Evolutionary conservation across 2,329 filamentous ascomycete genomes (phyloP).

Genomic region (Aspergillus eucalypticola): DNA sequence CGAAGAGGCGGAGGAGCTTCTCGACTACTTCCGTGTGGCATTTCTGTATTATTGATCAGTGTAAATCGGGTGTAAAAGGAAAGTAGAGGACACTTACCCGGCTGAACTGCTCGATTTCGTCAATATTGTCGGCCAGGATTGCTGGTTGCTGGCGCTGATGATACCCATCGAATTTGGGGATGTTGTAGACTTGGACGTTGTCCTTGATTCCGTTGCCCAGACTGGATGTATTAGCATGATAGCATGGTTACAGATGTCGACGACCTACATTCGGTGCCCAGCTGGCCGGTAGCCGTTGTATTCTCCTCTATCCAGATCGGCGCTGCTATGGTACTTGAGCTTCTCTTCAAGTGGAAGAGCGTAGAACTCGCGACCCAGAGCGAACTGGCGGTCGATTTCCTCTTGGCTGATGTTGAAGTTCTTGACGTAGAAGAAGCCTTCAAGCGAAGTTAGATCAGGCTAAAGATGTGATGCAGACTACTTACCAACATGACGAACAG

Average conservation of each 20-base stretch:
- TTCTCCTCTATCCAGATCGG: conserved; percentile 53
- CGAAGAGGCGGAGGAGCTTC: conserved; percentile 59
- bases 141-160: conserved; percentile 51
- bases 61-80: too few relatives aligned
- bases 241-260: conserved; percentile 3
- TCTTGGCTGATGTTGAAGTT: conserved; percentile 64
- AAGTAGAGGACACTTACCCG: conserved; percentile 22
- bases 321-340: conserved; percentile 52
- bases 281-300: conserved; percentile 60
- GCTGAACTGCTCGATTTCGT: conserved; percentile 60
- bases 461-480: background rate
- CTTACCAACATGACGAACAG: conserved; percentile 49
- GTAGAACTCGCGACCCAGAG: conserved; percentile 61
- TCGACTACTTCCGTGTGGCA: conserved; percentile 36
- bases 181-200: conserved; percentile 62
- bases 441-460: conserved; percentile 2
- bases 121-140: conserved; percentile 51
- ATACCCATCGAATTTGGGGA: conserved; percentile 57
- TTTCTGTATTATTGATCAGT: conserved; percentile 19
- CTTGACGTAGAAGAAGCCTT: conserved; percentile 63
- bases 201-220: conserved; percentile 50
- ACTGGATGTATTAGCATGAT: conserved; percentile 14
- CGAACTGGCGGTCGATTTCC: conserved; percentile 62
- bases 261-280: conserved; percentile 41
- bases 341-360: conserved; percentile 60